phyloP scores from a whole-genome alignment of 805 yeast genomes.

The Jamesozyma hellenica region DNA sequence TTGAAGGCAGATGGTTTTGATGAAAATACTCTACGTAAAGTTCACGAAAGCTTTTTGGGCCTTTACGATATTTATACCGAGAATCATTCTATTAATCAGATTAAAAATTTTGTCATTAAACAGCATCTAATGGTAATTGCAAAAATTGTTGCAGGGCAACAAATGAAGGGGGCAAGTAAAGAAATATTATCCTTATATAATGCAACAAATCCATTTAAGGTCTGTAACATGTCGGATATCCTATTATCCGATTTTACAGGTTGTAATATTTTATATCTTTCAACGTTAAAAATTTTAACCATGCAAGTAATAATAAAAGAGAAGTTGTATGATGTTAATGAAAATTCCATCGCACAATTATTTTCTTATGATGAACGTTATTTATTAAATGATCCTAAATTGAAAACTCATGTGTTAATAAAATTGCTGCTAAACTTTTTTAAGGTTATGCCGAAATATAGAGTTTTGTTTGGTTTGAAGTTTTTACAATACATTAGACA shows the following conservation, averaged over 20 bases:
- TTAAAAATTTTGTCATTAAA: conserved; percentile 11
- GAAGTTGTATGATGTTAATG: conserved; percentile 6
- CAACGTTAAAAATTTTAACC: conserved; percentile 21
- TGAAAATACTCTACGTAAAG: neutral
- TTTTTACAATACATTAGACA: conserved; percentile 23
- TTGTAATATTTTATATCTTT: conserved; percentile 16
- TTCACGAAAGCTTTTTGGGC: conserved; percentile 2
- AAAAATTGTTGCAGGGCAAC: conserved; percentile 10
- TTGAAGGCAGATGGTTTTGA: neutral
- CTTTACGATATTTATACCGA: neutral
- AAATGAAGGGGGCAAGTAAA: conserved; percentile 6
- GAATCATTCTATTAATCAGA: conserved; percentile 2
- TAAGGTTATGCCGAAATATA: conserved; percentile 12
- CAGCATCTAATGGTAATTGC: conserved; percentile 21
- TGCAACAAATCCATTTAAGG: conserved; percentile 11
- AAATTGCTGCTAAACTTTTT: conserved; percentile 23
- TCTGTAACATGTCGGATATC: conserved; percentile 11
- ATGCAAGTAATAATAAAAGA: conserved; percentile 22
- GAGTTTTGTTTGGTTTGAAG: conserved; percentile 23
- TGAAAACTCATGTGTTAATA: conserved; percentile 15
- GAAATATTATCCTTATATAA: conserved; percentile 20
- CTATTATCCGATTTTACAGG: conserved; percentile 18
- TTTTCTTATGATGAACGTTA: conserved; percentile 22
- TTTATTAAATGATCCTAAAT: conserved; percentile 11
- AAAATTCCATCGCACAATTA: conserved; percentile 10